phyloP scores from a whole-genome alignment of 805 yeast species.

The Yamadazyma philogaea region DNA sequence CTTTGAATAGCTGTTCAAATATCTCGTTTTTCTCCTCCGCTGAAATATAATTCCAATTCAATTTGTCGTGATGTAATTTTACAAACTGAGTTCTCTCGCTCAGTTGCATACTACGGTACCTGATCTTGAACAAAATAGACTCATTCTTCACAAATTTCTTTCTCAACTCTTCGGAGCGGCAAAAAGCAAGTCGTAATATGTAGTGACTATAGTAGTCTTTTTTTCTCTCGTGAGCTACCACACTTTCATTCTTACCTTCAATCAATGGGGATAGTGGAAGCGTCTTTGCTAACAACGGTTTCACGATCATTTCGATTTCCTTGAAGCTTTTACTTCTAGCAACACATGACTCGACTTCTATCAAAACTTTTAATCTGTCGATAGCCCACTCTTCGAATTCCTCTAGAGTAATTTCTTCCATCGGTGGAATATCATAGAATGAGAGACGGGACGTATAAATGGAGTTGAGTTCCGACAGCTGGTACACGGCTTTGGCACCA shows the following conservation, averaged over 20 bases:
- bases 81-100: slow-evolving; percentile 72
- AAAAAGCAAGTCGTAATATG: slow-evolving; percentile 83
- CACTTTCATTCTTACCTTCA: slow-evolving; percentile 29
- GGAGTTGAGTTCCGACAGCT: slow-evolving; percentile 27
- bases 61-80: slow-evolving; percentile 46
- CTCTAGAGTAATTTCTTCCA: slow-evolving; percentile 82
- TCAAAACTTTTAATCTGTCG: slow-evolving; percentile 76
- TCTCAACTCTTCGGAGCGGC: slow-evolving; percentile 81
- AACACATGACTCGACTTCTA: slow-evolving; percentile 76
- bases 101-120: slow-evolving; percentile 62
- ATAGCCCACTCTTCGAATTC: slow-evolving; percentile 96
- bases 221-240: slow-evolving; percentile 56
- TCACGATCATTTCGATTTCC: slow-evolving; percentile 64
- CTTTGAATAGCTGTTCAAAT: slow-evolving; percentile 49
- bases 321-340: slow-evolving; percentile 60
- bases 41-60: slow-evolving; percentile 69
- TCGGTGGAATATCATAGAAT: slow-evolving; percentile 75
- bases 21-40: slow-evolving; percentile 57
- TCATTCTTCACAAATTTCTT: slow-evolving; percentile 78
- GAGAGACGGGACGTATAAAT: slow-evolving; percentile 58
- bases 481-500: slow-evolving; percentile 31
- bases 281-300: slow-evolving; percentile 59
- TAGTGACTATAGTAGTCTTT: slow-evolving; percentile 93
- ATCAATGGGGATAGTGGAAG: slow-evolving; percentile 54
- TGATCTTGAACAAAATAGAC: slow-evolving; percentile 63